Evolutionary conservation across 768 basidiomycete genomes (phyloP).

Genomic region (Xanthoconium purpureum): DNA sequence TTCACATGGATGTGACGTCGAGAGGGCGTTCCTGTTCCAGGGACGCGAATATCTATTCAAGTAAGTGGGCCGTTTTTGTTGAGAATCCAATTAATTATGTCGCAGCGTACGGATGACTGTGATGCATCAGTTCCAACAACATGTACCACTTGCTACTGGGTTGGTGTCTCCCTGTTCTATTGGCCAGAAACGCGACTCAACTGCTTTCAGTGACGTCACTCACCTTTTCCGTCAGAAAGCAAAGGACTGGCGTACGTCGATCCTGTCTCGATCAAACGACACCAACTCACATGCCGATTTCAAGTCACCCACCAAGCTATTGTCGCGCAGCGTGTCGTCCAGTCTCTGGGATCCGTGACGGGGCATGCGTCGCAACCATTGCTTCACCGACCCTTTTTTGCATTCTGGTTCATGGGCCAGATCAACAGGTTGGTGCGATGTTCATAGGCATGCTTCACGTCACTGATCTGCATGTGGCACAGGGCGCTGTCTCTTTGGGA

Average conservation of each 20-base stretch:
- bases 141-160: conserved; percentile 57
- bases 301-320: conserved; percentile 59
- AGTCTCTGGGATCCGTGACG: conserved; percentile 58
- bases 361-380: conserved; percentile 46
- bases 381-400: conserved; percentile 59
- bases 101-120: conserved; percentile 66
- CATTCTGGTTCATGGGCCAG: conserved; percentile 77
- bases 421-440: conserved; percentile 46
- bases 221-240: conserved; percentile 54
- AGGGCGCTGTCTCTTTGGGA: conserved; percentile 61
- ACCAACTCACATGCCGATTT: conserved; percentile 6
- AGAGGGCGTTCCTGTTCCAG: conserved; percentile 64
- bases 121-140: conserved; percentile 65
- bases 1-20: conserved; percentile 62
- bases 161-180: conserved; percentile 30
- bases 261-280: conserved; percentile 6
- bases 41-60: conserved; percentile 77
- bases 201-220: conserved; percentile 39
- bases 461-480: conserved; percentile 11
- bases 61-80: conserved; percentile 39
- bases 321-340: conserved; percentile 58
- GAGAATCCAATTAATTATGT: conserved; percentile 1
- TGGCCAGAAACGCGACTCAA: background rate
- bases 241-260: conserved; percentile 62
- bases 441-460: conserved; percentile 1